These are phyloP conservation scores for Microbotryum saponariae DNA, from an alignment of 1,284 basidiomycete species.

Conservation along the genomic window DNA sequence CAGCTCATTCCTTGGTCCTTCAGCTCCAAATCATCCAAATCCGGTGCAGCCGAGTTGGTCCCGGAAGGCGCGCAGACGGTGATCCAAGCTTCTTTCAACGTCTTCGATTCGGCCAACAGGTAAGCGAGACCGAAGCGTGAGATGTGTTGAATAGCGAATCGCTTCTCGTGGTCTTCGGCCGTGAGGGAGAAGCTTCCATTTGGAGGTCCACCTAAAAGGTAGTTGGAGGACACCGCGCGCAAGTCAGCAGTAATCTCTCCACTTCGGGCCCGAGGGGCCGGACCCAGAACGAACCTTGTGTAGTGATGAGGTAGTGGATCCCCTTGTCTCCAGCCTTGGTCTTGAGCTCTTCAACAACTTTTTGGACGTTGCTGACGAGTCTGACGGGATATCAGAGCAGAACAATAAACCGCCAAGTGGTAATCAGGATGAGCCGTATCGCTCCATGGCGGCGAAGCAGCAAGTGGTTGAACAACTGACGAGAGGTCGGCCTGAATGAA, in stretches of 20 bases:
- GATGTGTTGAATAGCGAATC: conserved; percentile 41
- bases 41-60: conserved; percentile 9
- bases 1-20: conserved; percentile 7
- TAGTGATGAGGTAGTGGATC: conserved; percentile 37
- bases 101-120: conserved; percentile 36
- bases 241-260: background rate
- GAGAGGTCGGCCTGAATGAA: conserved; percentile 42
- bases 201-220: conserved; percentile 22
- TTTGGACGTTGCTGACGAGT: conserved; percentile 33
- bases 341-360: conserved; percentile 32
- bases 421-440: background rate
- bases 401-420: background rate
- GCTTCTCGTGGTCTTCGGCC: conserved; percentile 34
- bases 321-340: conserved; percentile 31
- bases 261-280: no score
- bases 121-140: conserved; percentile 41
- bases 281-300: background rate
- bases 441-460: background rate
- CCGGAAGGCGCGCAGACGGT: conserved; percentile 39
- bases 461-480: conserved; percentile 9
- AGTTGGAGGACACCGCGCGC: no score
- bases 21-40: conserved; percentile 22
- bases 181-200: conserved; percentile 25
- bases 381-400: conserved; percentile 7
- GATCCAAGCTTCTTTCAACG: conserved; percentile 37